Evolutionary conservation across 2,329 filamentous ascomycete species (phyloP).

Genomic region (Fusarium ambrosium): DNA sequence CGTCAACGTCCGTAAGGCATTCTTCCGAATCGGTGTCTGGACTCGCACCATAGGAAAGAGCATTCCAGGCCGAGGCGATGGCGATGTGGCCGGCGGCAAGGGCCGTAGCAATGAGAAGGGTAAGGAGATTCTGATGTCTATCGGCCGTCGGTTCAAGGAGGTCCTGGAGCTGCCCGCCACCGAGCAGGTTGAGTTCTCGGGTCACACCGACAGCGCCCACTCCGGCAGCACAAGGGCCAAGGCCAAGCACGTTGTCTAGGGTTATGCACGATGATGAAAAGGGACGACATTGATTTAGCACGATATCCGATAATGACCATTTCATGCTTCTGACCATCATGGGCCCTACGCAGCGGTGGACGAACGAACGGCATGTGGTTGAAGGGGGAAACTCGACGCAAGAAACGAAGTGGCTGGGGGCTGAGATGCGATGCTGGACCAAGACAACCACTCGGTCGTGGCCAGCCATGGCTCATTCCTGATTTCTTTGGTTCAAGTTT

Average conservation of each 20-base stretch:
- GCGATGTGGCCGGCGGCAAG: constrained; percentile 80
- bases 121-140: constrained; percentile 84
- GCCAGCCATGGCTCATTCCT: constrained; percentile 34
- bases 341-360: constrained; percentile 30
- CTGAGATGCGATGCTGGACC: constrained; percentile 18
- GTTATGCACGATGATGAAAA: constrained; percentile 23
- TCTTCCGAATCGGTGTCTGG: constrained; percentile 98
- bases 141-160: constrained; percentile 93
- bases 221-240: constrained; percentile 95
- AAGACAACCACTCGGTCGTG: constrained; percentile 10
- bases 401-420: constrained; percentile 24
- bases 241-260: constrained; percentile 89
- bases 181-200: constrained; percentile 93
- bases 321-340: constrained; percentile 38
- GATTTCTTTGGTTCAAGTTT: constrained; percentile 43
- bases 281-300: constrained; percentile 44
- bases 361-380: constrained; percentile 25
- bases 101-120: constrained; percentile 85
- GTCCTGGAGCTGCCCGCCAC: constrained; percentile 82
- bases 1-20: constrained; percentile 97
- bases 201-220: constrained; percentile 94
- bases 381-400: constrained; percentile 23
- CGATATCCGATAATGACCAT: constrained; percentile 46
- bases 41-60: constrained; percentile 92
- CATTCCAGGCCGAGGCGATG: constrained; percentile 80